Evolutionary conservation across 192 early-diverging fungal species (phyloP), one percentile per base, ranked within the genome.

Genomic region (Coemansia biformis): DNA sequence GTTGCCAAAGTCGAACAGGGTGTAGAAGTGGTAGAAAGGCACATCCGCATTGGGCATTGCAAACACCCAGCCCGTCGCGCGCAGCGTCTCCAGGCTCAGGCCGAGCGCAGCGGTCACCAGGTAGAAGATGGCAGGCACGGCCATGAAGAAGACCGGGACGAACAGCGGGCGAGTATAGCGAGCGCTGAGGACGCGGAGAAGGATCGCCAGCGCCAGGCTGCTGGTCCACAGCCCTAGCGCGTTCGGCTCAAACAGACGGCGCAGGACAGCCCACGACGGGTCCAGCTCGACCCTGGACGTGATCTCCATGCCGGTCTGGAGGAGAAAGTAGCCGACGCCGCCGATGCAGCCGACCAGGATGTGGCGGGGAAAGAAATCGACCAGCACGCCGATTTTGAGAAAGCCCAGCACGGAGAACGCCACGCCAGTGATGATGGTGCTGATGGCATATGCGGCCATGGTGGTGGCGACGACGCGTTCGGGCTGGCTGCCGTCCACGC

Each of bases 301-400:
- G 5, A 97, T 86, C 66, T 99, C 96, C 17, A 99, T 69, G 15
- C 83, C 96, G 0, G 96, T 99, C 34, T 86, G 77, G 8, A 99
- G 46, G 50, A 99, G 58, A 62, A 99, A 99, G 81, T 90, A 91
- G 22, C 92, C 91, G 15, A 96, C 91, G 31, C 92, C 92, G 44
- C 76, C 93, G 55, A 96, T 96, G 63, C 90, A 96, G 17, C 91
- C 93, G 16, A 96, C 91, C 5, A 96, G 77, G 52, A 96, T 93
- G 51, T 96, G 96, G 10, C 93, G 67, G 17, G 89, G 89, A 43
- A 91, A 91, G 57, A 88, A 91, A 19, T 80, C 86, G 16, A 89
- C 86, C 46, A 91, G 57, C 19, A 79, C 78, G 9, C 88, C 88
- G 33, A 89, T 73, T 39, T 83, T 82, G 35, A 96, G 86, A 21